Percentiles rank a stretch among this genome's conserved stretches.
Conservation (phyloP, 306 rosid species). For the Sindora glabra region DNA sequence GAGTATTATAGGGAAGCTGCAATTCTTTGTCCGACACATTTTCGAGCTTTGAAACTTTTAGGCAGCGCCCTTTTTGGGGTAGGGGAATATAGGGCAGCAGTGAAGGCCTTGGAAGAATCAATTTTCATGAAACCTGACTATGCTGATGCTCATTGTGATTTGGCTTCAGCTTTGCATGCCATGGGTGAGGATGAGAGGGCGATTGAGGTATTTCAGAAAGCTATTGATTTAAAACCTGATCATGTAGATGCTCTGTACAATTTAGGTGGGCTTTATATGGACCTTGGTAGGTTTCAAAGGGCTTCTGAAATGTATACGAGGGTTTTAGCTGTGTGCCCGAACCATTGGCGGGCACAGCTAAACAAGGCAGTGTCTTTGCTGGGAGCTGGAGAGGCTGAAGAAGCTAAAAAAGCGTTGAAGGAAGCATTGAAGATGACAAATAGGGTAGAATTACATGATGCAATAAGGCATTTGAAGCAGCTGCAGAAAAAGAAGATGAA, state of each 20-base stretch:
- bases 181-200: conserved; percentile 94
- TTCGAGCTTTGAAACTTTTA: conserved; percentile 89
- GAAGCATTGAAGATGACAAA: conserved; percentile 97
- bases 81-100: conserved; percentile 94
- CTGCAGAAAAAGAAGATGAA: conserved; percentile 87
- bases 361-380: conserved; percentile 93
- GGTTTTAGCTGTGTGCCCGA: conserved; percentile 91
- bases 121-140: conserved; percentile 93
- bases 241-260: conserved; percentile 93
- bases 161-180: conserved; percentile 96
- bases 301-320: conserved; percentile 98
- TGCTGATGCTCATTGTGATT: conserved; percentile 95
- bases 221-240: conserved; percentile 92
- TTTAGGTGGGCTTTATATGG: conserved; percentile 97
- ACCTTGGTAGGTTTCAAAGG: conserved; percentile 83
- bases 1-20: conserved; percentile 99
- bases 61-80: conserved; percentile 98
- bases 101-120: conserved; percentile 90
- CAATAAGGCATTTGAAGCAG: conserved; percentile 90
- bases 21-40: conserved; percentile 93
- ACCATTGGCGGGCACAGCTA: conserved; percentile 98
- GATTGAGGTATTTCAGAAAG: conserved; percentile 91
- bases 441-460: conserved; percentile 94
- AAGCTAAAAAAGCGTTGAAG: conserved; percentile 82
- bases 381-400: conserved; percentile 91